Base-by-base conservation (phyloP, 495 filamentous ascomycete species). In the Hyaloscypha hepaticicola region DNA sequence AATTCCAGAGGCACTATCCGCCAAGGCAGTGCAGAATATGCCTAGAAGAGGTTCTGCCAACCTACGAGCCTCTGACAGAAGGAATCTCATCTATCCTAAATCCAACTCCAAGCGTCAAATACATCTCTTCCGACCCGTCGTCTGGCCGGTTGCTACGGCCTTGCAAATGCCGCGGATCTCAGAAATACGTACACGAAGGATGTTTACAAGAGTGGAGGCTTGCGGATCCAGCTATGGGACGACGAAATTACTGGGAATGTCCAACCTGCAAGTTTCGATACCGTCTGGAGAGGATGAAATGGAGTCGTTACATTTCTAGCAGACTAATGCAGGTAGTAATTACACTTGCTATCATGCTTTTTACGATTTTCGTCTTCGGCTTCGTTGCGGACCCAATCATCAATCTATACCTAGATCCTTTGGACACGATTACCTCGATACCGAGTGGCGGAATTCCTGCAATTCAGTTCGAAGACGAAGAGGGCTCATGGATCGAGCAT, bases 371-470 rank as follows among this genome's bases (percentile, higher is more conserved):
- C 65, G 74, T 90, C 27, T 77, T 94, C 21, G 91, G 93, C 16
- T 93, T 97, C 70, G 76, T 97, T 72, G 93, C 92, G 66, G 94
- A 97, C 77, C 93, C 93, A 12, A 91, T 98, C 69, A 90, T 99
- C 72, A 89, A 90, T 65, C 78, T 96, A 22, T 96, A 92, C 78
- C 74, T 94, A 19, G 92, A 96, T 72, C 91, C 91, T 0, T 75
- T 87, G 55, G 80, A 81, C 27, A 63, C 73, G 3, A 73, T 82
- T 27, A 65, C 69, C 31, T 76, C 69, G 66, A 72, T 66, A 69
- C 77, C 53, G 65, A 71, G 27, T 58, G 71, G 73, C 49, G 80
- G 80, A 21, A 66, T 69, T 9, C 31, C 67, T 22, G 64, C 66
- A 33, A 16, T 76, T 11, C 49, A 73, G 6, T 60, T 69, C n/a